Base-by-base conservation (phyloP, 2,329 filamentous ascomycete genomes). In the Xylaria sp. region DNA sequence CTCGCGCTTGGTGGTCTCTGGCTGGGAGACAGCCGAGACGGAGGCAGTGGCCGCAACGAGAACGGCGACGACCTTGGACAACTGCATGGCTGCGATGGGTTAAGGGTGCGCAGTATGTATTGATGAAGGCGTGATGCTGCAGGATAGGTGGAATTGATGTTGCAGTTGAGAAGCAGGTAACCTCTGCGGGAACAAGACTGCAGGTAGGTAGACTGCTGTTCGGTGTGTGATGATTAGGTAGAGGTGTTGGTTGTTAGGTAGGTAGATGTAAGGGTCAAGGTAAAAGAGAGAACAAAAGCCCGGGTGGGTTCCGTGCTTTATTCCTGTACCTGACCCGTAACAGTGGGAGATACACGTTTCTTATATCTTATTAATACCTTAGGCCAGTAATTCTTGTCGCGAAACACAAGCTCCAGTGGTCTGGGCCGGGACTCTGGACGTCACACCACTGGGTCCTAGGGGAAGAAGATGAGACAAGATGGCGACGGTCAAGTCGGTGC, bases 1-100 rank as follows among this genome's bases (percentile, higher is more conserved):
- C 39, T 76, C 71, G 55, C 78, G 75, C 70, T 77, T 80, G 10
- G 70, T 62, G 57, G 77, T 60, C 7, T 73, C 73, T 39, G 60
- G 59, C 54, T 59, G 65, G 19, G 67, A 66, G 2, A 66, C 57
- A 51, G 69, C 70, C 35, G 67, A 67, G 9, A 65, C 65, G 11
- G 59, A 68, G 51, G 62, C 57, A n/a, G 66, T 64, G 11, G 59
- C 65, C 46, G 63, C 61, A 47, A 71, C 9, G 54, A 71, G 56
- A 57, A 60, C 59, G 11, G 63, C 62, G 54, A 71, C 59, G 48
- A 62, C 61, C 34, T 63, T 54, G 13, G 59, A 63, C 52, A 71
- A 47, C 60, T 70, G 67, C 71, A 72, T 72, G 34, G 58, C 65
- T 52, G 39, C 37, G 49, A 46, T 16, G 47, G 42, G 34, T 23